A percentile compares a stretch with the other conserved stretches of the same genome.
phyloP scores from a whole-genome alignment of 495 filamentous ascomycete genomes.

The Penicillium canariense region DNA sequence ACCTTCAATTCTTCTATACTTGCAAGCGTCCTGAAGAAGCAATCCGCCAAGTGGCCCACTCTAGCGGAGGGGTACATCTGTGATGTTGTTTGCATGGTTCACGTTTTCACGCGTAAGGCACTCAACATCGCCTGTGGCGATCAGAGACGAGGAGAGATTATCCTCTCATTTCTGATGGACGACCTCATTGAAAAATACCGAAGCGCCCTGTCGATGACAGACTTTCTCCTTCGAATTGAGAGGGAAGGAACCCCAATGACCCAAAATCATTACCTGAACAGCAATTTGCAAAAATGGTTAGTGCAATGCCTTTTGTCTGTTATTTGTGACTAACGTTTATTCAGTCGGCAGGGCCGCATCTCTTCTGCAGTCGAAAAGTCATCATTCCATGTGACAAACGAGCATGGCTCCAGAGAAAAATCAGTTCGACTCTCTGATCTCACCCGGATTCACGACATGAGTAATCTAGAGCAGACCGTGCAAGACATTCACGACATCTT shows the following conservation, averaged over 20 bases:
- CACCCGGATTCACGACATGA: constrained; percentile 28
- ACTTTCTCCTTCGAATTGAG: constrained; percentile 50
- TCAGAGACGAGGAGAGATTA: too few relatives aligned
- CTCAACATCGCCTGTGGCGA: constrained; percentile 37
- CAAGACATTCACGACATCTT: constrained; percentile 58
- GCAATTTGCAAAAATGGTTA: constrained; percentile 45
- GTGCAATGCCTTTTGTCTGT: not conserved
- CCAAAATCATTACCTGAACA: constrained; percentile 53
- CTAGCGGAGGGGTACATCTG: constrained; percentile 49
- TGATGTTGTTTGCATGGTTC: constrained; percentile 42
- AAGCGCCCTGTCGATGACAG: constrained; percentile 39
- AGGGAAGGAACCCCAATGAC: constrained; percentile 45
- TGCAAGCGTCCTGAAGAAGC: constrained; percentile 48
- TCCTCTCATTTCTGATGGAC: constrained; percentile 44
- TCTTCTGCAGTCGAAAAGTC: constrained; percentile 15
- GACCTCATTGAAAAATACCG: constrained; percentile 43
- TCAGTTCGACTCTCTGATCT: constrained; percentile 24
- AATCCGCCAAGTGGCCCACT: constrained; percentile 52
- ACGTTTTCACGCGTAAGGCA: constrained; percentile 43
- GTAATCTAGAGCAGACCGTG: constrained; percentile 45
- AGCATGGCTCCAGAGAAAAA: too few relatives aligned
- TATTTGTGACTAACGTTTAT: not conserved
- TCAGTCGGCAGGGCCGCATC: too few relatives aligned
- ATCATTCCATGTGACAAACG: too few relatives aligned
- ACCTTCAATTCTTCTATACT: constrained; percentile 42